phyloP scores from a whole-genome alignment of 768 basidiomycete species.

The Boletus barrowsii region DNA sequence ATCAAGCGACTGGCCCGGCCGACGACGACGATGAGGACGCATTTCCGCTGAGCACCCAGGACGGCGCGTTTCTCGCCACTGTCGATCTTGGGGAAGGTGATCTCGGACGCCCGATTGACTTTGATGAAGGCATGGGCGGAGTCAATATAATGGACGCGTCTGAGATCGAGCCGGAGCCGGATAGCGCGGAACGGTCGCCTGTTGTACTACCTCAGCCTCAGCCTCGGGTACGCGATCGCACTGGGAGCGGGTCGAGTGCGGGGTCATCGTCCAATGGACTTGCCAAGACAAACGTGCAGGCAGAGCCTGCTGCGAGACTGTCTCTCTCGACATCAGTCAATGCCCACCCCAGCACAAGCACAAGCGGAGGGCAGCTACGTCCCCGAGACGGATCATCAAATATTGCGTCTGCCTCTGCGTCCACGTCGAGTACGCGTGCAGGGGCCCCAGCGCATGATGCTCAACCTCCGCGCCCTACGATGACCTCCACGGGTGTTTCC shows the following conservation, averaged over 20 bases:
- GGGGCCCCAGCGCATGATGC: background rate
- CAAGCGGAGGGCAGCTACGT: background rate
- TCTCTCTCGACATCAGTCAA: no score
- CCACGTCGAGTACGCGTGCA: background rate
- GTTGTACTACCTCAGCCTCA: background rate
- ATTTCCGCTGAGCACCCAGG: slow-evolving; percentile 59
- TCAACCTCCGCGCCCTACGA: background rate
- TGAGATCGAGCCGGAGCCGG: background rate
- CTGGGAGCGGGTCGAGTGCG: background rate
- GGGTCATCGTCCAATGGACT: background rate
- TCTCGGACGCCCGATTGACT: slow-evolving; percentile 37
- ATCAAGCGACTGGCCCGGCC: slow-evolving; percentile 23
- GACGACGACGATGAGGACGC: slow-evolving; percentile 28
- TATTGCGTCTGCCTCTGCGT: background rate
- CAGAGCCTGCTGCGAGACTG: background rate
- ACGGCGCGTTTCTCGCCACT: slow-evolving; percentile 60
- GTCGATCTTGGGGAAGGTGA: slow-evolving; percentile 52
- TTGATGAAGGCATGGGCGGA: slow-evolving; percentile 34
- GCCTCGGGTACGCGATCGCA: slow-evolving; percentile 9
- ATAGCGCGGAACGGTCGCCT: background rate
- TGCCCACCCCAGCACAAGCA: background rate
- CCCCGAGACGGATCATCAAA: background rate
- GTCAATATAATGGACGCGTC: slow-evolving; percentile 10
- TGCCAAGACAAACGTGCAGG: background rate
- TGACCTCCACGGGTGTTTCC: slow-evolving; percentile 45